These are phyloP conservation scores for Heritiera fomes DNA, from an alignment of 345 rosid species.

Conservation along the genomic window DNA sequence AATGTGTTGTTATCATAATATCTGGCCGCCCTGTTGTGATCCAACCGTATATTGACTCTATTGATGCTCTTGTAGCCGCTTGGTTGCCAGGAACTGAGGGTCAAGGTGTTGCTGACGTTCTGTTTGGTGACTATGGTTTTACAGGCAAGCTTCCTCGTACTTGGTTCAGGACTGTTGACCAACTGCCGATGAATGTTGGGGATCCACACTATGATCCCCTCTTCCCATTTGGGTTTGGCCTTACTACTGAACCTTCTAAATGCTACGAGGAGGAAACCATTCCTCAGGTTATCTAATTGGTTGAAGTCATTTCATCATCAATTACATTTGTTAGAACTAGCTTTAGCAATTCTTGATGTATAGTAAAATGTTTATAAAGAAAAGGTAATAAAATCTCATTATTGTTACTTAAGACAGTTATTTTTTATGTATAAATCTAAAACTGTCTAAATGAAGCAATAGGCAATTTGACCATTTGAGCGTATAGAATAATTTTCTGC, in stretches of 20 bases:
- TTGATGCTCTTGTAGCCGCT: constrained; percentile 51
- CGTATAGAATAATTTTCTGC: too few species aligned
- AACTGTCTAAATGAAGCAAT: too few species aligned
- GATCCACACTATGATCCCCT: constrained; percentile 62
- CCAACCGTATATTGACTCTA: constrained; percentile 32
- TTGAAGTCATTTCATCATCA: neutral
- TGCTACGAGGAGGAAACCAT: neutral
- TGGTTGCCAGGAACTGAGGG: constrained; percentile 62
- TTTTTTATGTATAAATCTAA: too few species aligned
- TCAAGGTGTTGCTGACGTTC: constrained; percentile 52
- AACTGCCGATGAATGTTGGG: constrained; percentile 70
- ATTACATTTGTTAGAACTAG: neutral
- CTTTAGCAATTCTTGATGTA: neutral
- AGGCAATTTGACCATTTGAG: too few species aligned
- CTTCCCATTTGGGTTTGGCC: constrained; percentile 65
- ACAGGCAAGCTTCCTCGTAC: constrained; percentile 56
- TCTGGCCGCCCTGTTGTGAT: constrained; percentile 57
- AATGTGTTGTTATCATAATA: constrained; percentile 43
- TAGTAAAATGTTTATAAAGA: neutral
- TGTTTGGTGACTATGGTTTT: constrained; percentile 53
- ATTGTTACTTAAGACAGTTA: neutral
- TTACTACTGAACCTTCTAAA: constrained; percentile 29
- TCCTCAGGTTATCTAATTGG: neutral
- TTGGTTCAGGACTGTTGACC: constrained; percentile 72
- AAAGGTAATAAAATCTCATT: neutral